Evolutionary conservation across 2,329 filamentous ascomycete genomes (phyloP).

Genomic region (Pestalotiopsis sp.): DNA sequence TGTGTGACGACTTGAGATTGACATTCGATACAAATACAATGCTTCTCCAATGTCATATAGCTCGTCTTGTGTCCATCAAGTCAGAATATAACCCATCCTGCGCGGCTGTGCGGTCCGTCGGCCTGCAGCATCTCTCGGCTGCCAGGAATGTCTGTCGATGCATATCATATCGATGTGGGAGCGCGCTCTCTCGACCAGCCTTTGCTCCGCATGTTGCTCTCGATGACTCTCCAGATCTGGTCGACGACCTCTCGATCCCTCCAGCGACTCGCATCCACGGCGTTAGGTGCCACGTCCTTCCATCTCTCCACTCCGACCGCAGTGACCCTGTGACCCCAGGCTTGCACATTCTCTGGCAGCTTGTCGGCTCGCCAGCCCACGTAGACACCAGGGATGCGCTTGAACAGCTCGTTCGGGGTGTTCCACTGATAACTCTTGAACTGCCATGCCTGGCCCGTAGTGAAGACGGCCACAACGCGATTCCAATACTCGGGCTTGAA

Average conservation of each 20-base stretch:
- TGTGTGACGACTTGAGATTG: neutral
- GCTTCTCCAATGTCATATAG: neutral
- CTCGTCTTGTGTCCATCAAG: neutral
- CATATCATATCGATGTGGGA: conserved; percentile 50
- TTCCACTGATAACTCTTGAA: conserved; percentile 99
- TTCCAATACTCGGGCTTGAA: conserved; percentile 99
- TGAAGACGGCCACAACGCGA: conserved; percentile 93
- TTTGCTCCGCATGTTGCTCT: conserved; percentile 81
- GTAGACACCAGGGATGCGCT: conserved; percentile 83
- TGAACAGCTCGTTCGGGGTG: conserved; percentile 84
- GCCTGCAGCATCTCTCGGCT: neutral
- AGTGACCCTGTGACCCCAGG: conserved; percentile 85
- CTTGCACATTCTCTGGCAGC: conserved; percentile 74
- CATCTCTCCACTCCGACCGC: conserved; percentile 84
- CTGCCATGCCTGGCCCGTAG: conserved; percentile 96
- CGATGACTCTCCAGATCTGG: conserved; percentile 86
- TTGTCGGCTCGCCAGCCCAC: conserved; percentile 90
- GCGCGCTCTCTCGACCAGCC: conserved; percentile 80
- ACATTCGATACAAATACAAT: neutral
- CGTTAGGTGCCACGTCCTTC: conserved; percentile 52
- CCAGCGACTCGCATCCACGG: conserved; percentile 65
- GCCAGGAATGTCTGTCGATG: neutral
- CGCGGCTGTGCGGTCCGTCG: neutral
- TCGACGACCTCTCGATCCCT: conserved; percentile 92
- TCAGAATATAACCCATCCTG: neutral